These are phyloP conservation scores for Durusdinium trenchii DNA, from an alignment of 73 alveolate genomes.

Conservation along the genomic window DNA sequence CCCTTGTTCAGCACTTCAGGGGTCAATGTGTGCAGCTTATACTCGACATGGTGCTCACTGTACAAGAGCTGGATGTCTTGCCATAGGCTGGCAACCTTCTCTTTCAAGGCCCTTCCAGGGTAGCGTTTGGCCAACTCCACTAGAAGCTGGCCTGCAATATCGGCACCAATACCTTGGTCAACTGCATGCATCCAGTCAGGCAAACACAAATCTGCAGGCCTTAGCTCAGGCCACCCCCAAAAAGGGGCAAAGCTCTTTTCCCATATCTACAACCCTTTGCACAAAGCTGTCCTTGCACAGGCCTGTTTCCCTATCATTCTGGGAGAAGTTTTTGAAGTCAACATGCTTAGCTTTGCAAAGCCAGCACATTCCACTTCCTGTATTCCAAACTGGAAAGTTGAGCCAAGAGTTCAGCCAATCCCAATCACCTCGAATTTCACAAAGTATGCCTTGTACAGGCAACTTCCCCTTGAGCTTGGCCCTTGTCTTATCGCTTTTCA, in stretches of 20 bases:
- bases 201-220: background rate
- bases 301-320: constrained; percentile 14
- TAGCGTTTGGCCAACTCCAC: background rate
- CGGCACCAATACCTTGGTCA: constrained; percentile 26
- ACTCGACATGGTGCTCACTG: background rate
- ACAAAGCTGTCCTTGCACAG: constrained; percentile 10
- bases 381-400: background rate
- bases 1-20: constrained; percentile 2
- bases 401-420: constrained; percentile 13
- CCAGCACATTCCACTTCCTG: constrained; percentile 27
- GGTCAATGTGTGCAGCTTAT: background rate
- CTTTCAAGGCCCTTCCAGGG: background rate
- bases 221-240: background rate
- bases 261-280: background rate
- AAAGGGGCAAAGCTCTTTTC: background rate
- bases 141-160: background rate
- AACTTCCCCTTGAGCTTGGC: background rate
- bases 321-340: background rate
- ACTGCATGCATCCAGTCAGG: constrained; percentile 48
- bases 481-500: background rate
- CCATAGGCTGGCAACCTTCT: background rate
- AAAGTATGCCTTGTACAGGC: constrained; percentile 1
- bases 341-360: background rate
- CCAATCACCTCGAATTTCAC: constrained; percentile 25
- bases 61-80: background rate